A percentile compares a stretch with the other conserved stretches of the same genome.
These are phyloP conservation scores for Theileria orientalis DNA, from an alignment of 169 alveolate genomes.

Conservation along the genomic window DNA sequence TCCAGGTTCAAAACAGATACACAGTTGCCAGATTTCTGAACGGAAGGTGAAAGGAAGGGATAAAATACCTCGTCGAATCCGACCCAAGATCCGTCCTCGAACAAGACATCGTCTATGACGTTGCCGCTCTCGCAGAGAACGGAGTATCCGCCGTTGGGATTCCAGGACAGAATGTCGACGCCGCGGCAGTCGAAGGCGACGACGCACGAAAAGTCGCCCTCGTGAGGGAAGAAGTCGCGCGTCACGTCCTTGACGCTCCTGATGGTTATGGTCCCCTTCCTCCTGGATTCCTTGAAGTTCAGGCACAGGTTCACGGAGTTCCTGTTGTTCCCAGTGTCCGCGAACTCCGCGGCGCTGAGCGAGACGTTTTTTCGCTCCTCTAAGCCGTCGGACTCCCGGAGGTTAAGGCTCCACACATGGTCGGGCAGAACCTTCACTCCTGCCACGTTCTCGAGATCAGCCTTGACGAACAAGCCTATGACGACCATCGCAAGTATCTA, in stretches of 20 bases:
- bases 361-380: conserved; percentile 57
- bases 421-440: conserved; percentile 48
- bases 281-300: conserved; percentile 50
- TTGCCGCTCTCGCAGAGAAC: conserved; percentile 59
- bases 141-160: conserved; percentile 54
- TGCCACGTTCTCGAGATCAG: conserved; percentile 54
- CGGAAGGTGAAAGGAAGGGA: background rate
- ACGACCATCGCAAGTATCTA: conserved; percentile 44
- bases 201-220: conserved; percentile 35
- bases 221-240: conserved; percentile 20
- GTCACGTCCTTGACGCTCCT: conserved; percentile 39
- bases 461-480: conserved; percentile 44
- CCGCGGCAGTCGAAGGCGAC: conserved; percentile 68
- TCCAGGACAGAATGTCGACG: conserved; percentile 52
- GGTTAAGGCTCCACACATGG: conserved; percentile 51
- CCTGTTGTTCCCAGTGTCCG: conserved; percentile 52
- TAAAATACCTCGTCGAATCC: conserved; percentile 61
- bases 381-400: conserved; percentile 49
- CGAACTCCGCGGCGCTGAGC: conserved; percentile 44
- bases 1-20: conserved; percentile 60
- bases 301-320: conserved; percentile 48
- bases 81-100: conserved; percentile 64
- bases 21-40: conserved; percentile 19
- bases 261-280: conserved; percentile 52
- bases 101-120: conserved; percentile 44